These are phyloP conservation scores for Carnegiea gigantea DNA, from an alignment of 179 eudicot genomes.

Conservation along the genomic window DNA sequence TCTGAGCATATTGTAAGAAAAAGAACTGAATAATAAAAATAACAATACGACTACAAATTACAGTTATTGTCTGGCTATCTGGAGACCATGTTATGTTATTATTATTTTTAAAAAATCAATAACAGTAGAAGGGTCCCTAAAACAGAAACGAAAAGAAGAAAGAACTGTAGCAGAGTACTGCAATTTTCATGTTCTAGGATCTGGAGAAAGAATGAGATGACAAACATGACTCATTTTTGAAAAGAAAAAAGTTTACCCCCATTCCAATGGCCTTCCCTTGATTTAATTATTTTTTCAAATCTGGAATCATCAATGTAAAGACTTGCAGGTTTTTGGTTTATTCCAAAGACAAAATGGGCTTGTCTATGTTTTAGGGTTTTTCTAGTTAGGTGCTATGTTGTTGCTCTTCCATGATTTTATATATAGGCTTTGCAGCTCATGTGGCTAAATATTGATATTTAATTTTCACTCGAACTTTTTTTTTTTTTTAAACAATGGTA, in stretches of 20 bases:
- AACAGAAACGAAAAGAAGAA: neutral
- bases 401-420: too few species aligned
- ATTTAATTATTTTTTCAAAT: neutral
- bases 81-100: neutral
- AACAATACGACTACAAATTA: neutral
- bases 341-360: too few species aligned
- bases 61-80: slow-evolving; percentile 18
- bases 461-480: too few species aligned
- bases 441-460: too few species aligned
- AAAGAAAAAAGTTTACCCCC: neutral
- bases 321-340: neutral
- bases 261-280: neutral
- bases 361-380: neutral
- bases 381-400: too few species aligned
- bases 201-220: slow-evolving; percentile 17
- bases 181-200: slow-evolving; percentile 13
- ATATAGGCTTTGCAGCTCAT: too few species aligned
- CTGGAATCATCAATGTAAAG: neutral
- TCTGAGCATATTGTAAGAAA: slow-evolving; percentile 8
- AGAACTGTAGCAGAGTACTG: neutral
- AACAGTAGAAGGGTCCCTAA: neutral
- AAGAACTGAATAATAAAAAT: neutral
- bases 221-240: neutral
- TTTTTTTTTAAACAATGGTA: too few species aligned
- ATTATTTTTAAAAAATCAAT: neutral